Evolutionary conservation across 2,329 filamentous ascomycete species (phyloP), one percentile per base, ranked within the genome.

Genomic region (Rutstroemia sp.): DNA sequence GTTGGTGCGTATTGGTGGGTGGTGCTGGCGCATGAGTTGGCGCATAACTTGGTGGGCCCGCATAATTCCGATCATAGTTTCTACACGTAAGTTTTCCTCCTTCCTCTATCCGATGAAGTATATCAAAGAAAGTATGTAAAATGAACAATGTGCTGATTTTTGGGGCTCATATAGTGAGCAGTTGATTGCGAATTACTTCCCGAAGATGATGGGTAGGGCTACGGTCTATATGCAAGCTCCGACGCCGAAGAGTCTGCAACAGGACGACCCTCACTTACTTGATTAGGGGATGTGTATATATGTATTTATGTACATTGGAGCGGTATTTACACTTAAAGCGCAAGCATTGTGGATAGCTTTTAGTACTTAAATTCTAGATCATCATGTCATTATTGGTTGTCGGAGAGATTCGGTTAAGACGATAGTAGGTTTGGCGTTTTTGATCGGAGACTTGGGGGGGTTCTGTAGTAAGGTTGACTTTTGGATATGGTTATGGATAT

Each of bases 1-100:
- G 89, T 89, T 2, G 76, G 83, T 57, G 81, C 87, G 1, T 95
- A 92, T 77, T 97, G 92, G 92, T 96, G 88, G 82, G 88, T 96
- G 61, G 91, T 94, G n/a, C 71, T 96, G 59, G 95, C 91, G 60
- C 94, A 99, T 70, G 95, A 99, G 74, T 74, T 99, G 71, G 92
- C 94, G 57, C 94, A 99, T 73, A 99, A 99, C 70, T 74, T 99
- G 54, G 90, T 96, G 8, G 73, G 75, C 39, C 79, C 83, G 61
- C 92, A 97, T 71, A 87, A 86, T 66, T 77, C 87, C 16, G 81
- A 87, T 54, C 90, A 95, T 71, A 88, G 85, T 66, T 95, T 86
- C 69, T 95, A 94, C 68, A 92, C 86, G 74, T 85, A 73, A 71
- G 79, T 66, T 45, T 59, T 54, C 21, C 27, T 23, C 19, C 19